Evolutionary conservation across 2,329 filamentous ascomycete genomes (phyloP).

Genomic region (Alternaria sp.): DNA sequence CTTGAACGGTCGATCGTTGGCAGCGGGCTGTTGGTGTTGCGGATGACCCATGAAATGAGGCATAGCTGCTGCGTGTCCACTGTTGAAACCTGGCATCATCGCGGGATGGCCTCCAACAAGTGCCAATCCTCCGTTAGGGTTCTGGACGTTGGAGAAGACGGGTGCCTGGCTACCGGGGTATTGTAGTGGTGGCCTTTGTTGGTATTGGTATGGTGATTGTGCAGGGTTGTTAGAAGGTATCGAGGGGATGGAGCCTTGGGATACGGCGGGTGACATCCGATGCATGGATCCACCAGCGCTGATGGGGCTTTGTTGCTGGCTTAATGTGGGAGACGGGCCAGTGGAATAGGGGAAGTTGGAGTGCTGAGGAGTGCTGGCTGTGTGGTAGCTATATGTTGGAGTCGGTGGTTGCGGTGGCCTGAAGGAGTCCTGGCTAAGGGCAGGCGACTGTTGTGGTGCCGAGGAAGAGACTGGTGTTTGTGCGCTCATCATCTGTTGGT

Average conservation of each 20-base stretch:
- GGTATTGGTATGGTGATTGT: constrained; percentile 56
- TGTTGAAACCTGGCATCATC: constrained; percentile 66
- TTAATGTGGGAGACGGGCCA: constrained; percentile 54
- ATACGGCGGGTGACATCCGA: constrained; percentile 61
- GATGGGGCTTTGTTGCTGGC: constrained; percentile 56
- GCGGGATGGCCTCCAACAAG: constrained; percentile 67
- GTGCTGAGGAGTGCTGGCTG: constrained; percentile 59
- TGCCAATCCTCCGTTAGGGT: constrained; percentile 73
- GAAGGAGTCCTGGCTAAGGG: constrained; percentile 66
- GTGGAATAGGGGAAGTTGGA: constrained; percentile 56
- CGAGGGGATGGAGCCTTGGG: constrained; percentile 52
- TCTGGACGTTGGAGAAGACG: constrained; percentile 79
- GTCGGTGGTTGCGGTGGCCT: constrained; percentile 65
- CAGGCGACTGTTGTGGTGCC: constrained; percentile 55
- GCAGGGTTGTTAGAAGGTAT: constrained; percentile 56
- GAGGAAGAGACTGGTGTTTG: constrained; percentile 49
- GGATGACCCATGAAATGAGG: constrained; percentile 66
- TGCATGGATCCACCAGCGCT: constrained; percentile 54
- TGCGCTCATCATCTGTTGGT: constrained; percentile 56
- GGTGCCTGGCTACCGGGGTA: constrained; percentile 62
- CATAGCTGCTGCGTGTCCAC: constrained; percentile 67
- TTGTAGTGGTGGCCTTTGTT: constrained; percentile 49
- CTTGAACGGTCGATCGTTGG: constrained; percentile 87
- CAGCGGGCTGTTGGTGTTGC: constrained; percentile 57
- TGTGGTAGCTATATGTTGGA: constrained; percentile 68